Evolutionary conservation across 805 yeast species (phyloP).

Genomic region (Maudiozyma barnettii): DNA sequence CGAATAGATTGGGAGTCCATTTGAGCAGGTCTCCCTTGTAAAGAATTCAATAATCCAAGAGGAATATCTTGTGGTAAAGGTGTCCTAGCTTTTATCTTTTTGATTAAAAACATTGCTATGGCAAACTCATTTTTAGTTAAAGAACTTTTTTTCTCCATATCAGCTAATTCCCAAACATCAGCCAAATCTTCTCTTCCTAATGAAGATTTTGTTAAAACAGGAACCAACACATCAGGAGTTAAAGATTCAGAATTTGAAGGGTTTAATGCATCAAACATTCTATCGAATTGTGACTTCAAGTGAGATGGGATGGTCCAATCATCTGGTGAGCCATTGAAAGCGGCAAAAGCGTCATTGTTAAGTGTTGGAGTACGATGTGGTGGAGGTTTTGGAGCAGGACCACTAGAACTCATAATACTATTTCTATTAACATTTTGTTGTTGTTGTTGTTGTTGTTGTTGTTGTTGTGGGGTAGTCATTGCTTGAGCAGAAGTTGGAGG

Average conservation of each 20-base stretch:
- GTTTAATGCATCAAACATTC: constrained; percentile 70
- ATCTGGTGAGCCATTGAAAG: background rate
- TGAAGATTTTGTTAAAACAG: constrained; percentile 78
- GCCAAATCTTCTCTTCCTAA: constrained; percentile 79
- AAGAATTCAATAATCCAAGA: constrained; percentile 6
- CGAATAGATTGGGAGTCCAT: background rate
- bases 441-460: too few species aligned
- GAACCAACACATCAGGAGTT: constrained; percentile 74
- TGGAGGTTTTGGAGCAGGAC: constrained; percentile 1
- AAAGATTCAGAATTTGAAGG: constrained; percentile 48
- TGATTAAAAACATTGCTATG: constrained; percentile 86
- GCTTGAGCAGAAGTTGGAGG: background rate
- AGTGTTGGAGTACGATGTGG: background rate
- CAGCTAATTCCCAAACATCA: constrained; percentile 87
- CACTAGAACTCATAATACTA: background rate
- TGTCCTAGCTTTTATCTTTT: constrained; percentile 65
- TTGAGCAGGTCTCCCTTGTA: background rate
- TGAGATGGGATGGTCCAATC: constrained; percentile 63
- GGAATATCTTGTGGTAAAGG: constrained; percentile 27
- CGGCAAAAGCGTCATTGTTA: background rate
- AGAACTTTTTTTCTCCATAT: constrained; percentile 70
- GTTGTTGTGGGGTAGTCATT: background rate
- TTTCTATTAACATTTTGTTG: background rate
- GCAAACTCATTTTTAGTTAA: constrained; percentile 77
- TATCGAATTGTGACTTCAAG: constrained; percentile 65